Percentiles rank a stretch among this genome's conserved stretches.
Evolutionary conservation across 1,284 basidiomycete species (phyloP).

Genomic region (Leccinum pachyderme): DNA sequence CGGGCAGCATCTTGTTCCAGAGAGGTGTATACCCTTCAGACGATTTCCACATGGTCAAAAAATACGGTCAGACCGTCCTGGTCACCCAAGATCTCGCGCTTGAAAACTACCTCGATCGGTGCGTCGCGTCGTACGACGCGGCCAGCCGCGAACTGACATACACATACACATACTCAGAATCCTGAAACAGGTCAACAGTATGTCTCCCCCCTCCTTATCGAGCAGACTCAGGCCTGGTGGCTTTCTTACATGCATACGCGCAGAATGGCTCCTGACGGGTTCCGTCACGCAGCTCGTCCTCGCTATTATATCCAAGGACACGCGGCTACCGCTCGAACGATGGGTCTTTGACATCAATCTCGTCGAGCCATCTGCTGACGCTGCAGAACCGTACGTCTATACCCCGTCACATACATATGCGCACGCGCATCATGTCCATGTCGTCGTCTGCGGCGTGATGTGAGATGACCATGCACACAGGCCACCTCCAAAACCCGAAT

Average conservation of each 20-base stretch:
- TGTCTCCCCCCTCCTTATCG: slow-evolving; percentile 25
- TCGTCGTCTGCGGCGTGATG: neutral
- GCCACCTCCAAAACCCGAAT: slow-evolving; percentile 67
- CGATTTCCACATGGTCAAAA: slow-evolving; percentile 99
- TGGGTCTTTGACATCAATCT: slow-evolving; percentile 99
- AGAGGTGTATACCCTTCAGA: slow-evolving; percentile 96
- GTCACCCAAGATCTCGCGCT: slow-evolving; percentile 92
- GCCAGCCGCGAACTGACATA: neutral
- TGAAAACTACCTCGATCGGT: slow-evolving; percentile 89
- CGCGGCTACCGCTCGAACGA: slow-evolving; percentile 86
- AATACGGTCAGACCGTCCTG: slow-evolving; percentile 95
- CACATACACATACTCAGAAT: slow-evolving; percentile 51
- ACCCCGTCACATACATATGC: neutral
- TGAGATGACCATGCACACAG: slow-evolving; percentile 29
- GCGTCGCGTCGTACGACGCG: slow-evolving; percentile 15
- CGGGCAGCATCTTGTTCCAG: slow-evolving; percentile 80
- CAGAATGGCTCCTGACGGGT: slow-evolving; percentile 91
- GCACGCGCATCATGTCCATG: neutral
- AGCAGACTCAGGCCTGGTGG: neutral
- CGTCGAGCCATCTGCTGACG: slow-evolving; percentile 53
- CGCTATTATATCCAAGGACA: slow-evolving; percentile 94
- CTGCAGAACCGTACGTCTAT: slow-evolving; percentile 46
- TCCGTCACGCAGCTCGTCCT: slow-evolving; percentile 91
- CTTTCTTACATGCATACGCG: neutral
- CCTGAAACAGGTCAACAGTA: slow-evolving; percentile 86